phyloP scores from a whole-genome alignment of 306 rosid genomes.

The Trifolium fragiferum region DNA sequence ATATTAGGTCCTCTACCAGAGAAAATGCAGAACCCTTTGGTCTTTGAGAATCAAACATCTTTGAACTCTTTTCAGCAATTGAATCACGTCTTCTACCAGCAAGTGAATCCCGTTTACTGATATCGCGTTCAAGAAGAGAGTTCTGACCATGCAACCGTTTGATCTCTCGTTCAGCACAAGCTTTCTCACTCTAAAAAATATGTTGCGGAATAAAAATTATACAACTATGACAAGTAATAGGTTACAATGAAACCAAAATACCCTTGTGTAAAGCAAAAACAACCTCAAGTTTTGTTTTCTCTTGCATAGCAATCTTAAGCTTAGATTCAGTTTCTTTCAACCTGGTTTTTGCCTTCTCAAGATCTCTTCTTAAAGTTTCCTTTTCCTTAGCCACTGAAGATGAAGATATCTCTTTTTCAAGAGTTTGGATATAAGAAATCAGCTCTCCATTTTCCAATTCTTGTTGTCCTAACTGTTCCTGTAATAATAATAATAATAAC shows the following conservation, averaged over 20 bases:
- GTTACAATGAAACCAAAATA: slow-evolving; percentile 38
- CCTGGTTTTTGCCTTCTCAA: slow-evolving; percentile 73
- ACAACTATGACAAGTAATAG: slow-evolving; percentile 28
- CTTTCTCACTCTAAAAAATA: slow-evolving; percentile 75
- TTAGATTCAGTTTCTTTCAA: slow-evolving; percentile 82
- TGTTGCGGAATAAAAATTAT: slow-evolving; percentile 34
- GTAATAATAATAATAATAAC: slow-evolving; percentile 35
- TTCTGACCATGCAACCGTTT: slow-evolving; percentile 77
- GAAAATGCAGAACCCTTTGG: slow-evolving; percentile 55
- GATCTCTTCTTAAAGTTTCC: slow-evolving; percentile 76
- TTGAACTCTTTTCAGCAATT: slow-evolving; percentile 63
- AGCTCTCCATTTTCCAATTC: slow-evolving; percentile 65
- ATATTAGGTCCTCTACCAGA: slow-evolving; percentile 48
- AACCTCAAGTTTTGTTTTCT: slow-evolving; percentile 94
- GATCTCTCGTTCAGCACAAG: slow-evolving; percentile 76
- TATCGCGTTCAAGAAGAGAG: slow-evolving; percentile 86
- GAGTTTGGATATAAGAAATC: slow-evolving; percentile 63
- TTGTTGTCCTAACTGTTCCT: slow-evolving; percentile 64
- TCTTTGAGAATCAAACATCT: slow-evolving; percentile 64
- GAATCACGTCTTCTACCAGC: slow-evolving; percentile 84
- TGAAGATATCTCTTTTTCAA: slow-evolving; percentile 74
- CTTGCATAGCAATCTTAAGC: slow-evolving; percentile 83
- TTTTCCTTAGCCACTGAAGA: slow-evolving; percentile 76
- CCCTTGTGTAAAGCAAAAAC: slow-evolving; percentile 31
- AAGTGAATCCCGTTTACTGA: slow-evolving; percentile 70